Evolutionary conservation across 768 basidiomycete species (phyloP).

Genomic region (Panaeolus cyanescens): DNA sequence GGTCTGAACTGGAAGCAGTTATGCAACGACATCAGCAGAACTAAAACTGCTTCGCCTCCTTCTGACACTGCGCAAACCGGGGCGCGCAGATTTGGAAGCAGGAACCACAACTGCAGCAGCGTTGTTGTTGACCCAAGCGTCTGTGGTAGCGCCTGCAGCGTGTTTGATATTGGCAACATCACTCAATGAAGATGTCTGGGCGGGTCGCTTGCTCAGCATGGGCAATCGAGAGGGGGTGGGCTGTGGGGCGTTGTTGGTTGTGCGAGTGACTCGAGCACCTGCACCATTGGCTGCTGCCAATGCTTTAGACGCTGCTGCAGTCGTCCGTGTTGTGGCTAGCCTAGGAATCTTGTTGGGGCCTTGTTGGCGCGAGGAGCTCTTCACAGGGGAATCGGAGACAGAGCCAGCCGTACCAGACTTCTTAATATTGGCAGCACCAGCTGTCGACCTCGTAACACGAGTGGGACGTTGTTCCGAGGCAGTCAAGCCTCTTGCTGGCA

Average conservation of each 20-base stretch:
- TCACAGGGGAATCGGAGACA: slow-evolving; percentile 42
- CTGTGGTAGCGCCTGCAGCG: slow-evolving; percentile 35
- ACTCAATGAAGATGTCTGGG: slow-evolving; percentile 39
- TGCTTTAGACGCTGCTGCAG: slow-evolving; percentile 47
- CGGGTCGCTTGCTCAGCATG: slow-evolving; percentile 54
- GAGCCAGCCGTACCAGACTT: slow-evolving; percentile 45
- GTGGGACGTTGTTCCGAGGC: slow-evolving; percentile 74
- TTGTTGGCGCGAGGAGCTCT: slow-evolving; percentile 39
- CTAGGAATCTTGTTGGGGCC: slow-evolving; percentile 72
- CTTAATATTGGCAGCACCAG: slow-evolving; percentile 55
- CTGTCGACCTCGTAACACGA: slow-evolving; percentile 72
- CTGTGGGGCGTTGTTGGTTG: slow-evolving; percentile 45
- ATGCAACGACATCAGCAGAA: slow-evolving; percentile 82
- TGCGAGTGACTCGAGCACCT: slow-evolving; percentile 23
- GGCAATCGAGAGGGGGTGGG: slow-evolving; percentile 79
- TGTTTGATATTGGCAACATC: slow-evolving; percentile 51
- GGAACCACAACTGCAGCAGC: slow-evolving; percentile 70
- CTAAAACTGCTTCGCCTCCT: slow-evolving; percentile 87
- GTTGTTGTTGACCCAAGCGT: slow-evolving; percentile 81
- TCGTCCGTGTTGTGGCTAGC: slow-evolving; percentile 53
- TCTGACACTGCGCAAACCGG: slow-evolving; percentile 71
- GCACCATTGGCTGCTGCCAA: slow-evolving; percentile 39
- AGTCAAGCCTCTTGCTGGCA: slow-evolving; percentile 49
- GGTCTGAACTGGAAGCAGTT: slow-evolving; percentile 14
- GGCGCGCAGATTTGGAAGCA: slow-evolving; percentile 71